Evolutionary conservation across 495 filamentous ascomycete species (phyloP), one percentile per base, ranked within the genome.

Genomic region (Neurospora sp.): DNA sequence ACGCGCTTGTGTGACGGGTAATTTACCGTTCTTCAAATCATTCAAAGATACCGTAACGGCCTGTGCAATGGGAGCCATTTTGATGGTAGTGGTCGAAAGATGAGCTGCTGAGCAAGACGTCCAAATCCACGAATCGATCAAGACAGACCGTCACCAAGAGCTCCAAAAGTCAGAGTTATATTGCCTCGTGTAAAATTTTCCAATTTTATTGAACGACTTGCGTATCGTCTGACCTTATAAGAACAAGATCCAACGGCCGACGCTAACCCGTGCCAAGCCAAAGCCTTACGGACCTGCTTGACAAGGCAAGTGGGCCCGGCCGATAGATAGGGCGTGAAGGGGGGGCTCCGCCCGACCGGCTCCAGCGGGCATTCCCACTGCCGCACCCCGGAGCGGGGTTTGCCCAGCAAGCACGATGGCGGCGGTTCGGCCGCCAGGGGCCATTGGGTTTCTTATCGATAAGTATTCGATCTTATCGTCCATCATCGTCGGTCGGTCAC

Each of bases 21-120:
- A 53, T 77, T 69, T 78, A 88, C 86, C 85, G 73, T 81, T 83
- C 74, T 85, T 85, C 37, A 88, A 78, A 71, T 88, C 86, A 27
- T 85, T 71, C 22, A 88, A 76, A 65, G 83, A 87, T 59, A 88
- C 84, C 2, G 84, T 84, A 7, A 88, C 85, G 12, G 86, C 84
- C 38, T 84, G 80, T 40, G 83, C 81, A 35, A 81, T 71, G 31
- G 80, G 78, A 18, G 84, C 80, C 85, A 86, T 86, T 38, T 69
- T 77, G 27, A 61, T 20, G 7, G 16, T 22, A 31, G n/a, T 69
- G 40, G 37, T 39, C 11, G 48, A 59, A 59, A 27, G 20, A 22
- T 12, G 10, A 53, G 22, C 10, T 31, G 35, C 35, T 40, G 18
- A 40, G 22, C 12, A 37, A 37, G 12, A 10, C 68, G n/a, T 48